A percentile compares a stretch with the other conserved stretches of the same genome.
phyloP scores from a whole-genome alignment of 1,139 yeast species.

The Debaryomyces udenii region DNA sequence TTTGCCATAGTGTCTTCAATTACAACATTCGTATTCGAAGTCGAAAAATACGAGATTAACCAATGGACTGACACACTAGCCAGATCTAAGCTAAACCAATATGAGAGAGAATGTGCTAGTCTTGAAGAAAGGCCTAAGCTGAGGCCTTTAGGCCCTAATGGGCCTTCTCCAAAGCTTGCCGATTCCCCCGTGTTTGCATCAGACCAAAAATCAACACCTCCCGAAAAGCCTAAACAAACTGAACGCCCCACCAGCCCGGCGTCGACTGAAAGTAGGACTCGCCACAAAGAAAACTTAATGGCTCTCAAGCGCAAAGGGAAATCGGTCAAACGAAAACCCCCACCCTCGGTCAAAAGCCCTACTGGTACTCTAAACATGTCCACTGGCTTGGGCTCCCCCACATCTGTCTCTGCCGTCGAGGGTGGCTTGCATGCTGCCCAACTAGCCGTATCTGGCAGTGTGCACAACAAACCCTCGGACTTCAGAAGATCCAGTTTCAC shows the following conservation, averaged over 20 bases:
- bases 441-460: conserved; percentile 44
- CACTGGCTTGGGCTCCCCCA: conserved; percentile 34
- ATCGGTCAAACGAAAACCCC: conserved; percentile 37
- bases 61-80: conserved; percentile 61
- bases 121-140: conserved; percentile 9
- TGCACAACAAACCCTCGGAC: conserved; percentile 24
- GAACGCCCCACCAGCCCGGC: conserved; percentile 5
- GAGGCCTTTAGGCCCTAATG: conserved; percentile 11
- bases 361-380: conserved; percentile 30
- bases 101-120: conserved; percentile 43
- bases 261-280: conserved; percentile 7
- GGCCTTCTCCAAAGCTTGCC: conserved; percentile 28
- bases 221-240: background rate
- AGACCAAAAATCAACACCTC: background rate
- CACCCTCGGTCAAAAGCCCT: conserved; percentile 33
- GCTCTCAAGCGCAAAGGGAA: conserved; percentile 14
- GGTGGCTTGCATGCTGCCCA: conserved; percentile 49
- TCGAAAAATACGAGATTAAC: conserved; percentile 54
- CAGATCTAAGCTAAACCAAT: conserved; percentile 48
- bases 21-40: conserved; percentile 58
- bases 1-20: conserved; percentile 56
- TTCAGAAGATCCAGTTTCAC: conserved; percentile 43
- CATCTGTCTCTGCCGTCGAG: conserved; percentile 20
- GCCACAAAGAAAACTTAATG: conserved; percentile 15
- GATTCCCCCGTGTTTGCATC: conserved; percentile 27